Percentiles rank a stretch among this genome's conserved stretches.
Evolutionary conservation across 2,329 filamentous ascomycete genomes (phyloP).

Genomic region (Trichoderma sp.): DNA sequence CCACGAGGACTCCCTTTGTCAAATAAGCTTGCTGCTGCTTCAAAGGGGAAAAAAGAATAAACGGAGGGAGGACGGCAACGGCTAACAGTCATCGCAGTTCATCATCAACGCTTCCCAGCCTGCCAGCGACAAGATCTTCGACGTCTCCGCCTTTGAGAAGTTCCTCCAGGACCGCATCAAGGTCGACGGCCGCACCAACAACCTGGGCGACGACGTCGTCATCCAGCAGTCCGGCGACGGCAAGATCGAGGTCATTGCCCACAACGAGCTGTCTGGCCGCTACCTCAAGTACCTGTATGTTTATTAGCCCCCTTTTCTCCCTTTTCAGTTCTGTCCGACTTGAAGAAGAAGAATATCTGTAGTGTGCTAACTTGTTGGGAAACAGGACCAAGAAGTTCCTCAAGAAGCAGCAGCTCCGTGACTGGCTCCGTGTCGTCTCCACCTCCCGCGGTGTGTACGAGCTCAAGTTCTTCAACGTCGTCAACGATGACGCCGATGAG

Average conservation of each 20-base stretch:
- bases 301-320: constrained; percentile 47
- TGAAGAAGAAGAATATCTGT: not conserved
- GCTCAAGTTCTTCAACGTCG: constrained; percentile 99
- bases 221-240: constrained; percentile 92
- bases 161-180: constrained; percentile 99
- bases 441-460: constrained; percentile 98
- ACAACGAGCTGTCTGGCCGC: constrained; percentile 97
- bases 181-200: constrained; percentile 96
- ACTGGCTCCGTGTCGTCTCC: constrained; percentile 99
- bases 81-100: constrained; percentile 62
- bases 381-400: constrained; percentile 99
- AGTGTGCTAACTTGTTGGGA: not conserved
- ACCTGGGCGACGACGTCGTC: constrained; percentile 90
- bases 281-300: constrained; percentile 99
- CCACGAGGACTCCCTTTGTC: not conserved
- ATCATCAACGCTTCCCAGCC: constrained; percentile 99
- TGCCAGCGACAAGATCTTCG: constrained; percentile 99
- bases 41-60: too few relatives aligned
- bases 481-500: constrained; percentile 96
- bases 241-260: constrained; percentile 96
- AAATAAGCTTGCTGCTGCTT: too few relatives aligned
- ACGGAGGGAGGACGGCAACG: not conserved
- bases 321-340: not conserved
- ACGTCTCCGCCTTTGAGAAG: constrained; percentile 97
- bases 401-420: constrained; percentile 99